Base-by-base conservation (phyloP, 495 filamentous ascomycete species). In the Aspergillus nidulans region DNA sequence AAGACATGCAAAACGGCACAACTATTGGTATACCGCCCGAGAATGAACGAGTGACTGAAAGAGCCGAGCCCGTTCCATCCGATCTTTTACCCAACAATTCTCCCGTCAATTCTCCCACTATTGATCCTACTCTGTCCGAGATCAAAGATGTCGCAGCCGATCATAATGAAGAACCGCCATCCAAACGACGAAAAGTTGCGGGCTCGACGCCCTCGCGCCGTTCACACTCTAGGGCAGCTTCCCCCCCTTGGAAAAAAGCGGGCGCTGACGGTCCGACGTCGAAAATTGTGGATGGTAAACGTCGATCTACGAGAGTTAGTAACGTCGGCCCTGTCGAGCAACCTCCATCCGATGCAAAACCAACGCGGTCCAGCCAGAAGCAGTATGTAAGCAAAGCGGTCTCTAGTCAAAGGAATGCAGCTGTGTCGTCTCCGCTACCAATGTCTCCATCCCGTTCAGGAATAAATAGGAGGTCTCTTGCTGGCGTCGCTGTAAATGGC, bases 201-300 rank as follows among this genome's bases (percentile, higher is more conserved):
- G 79, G 81, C 39, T 59, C 71, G 44, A 70, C 70, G 16, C 65
- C 69, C 15, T 71, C 72, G 39, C 71, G 69, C 50, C 76, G 72
- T 24, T 80, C 81, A 12, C 69, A 71, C 19, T 73, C 80, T 44
- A 77, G 82, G 49, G 70, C 73, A 43, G 65, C 69, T 50, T 97
- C 94, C 26, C 94, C 94, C 53, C 94, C 94, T 21, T 98, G 94
- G 94, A 97, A 94, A 75, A 92, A 85, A 68, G 76, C 87, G 48
- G 85, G 88, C 42, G 88, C 84, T 23, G 89, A 95, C 40, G 95
- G 92, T 0, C 94, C 94, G 4, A 90, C 94, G 8, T 87, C 89
- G 0, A 89, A 96, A 59, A 70, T 85, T 21, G 84, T 86, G 57
- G 85, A 90, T 72, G 94, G 94, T 41, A 85, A 84, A 57, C 82